Conservation (phyloP, 164 flowering plant species). For the Sedum album region DNA sequence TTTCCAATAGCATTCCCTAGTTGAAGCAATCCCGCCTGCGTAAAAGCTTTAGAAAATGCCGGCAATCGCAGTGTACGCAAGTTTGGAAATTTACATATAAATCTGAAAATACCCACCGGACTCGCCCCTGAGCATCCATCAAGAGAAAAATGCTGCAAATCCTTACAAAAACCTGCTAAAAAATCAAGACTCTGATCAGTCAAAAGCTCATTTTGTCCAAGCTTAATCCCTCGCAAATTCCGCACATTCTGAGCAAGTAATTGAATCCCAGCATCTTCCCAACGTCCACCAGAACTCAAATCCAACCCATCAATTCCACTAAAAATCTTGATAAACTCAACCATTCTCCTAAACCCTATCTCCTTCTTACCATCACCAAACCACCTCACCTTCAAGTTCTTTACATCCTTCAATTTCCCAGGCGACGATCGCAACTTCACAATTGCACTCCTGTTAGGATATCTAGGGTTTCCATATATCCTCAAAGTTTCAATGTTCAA, state of each 20-base stretch:
- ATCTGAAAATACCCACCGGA: not conserved
- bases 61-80: not conserved
- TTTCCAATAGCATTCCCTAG: not conserved
- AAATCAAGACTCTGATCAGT: not conserved
- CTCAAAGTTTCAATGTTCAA: not conserved
- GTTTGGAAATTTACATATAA: not conserved
- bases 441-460: not conserved
- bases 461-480: not conserved
- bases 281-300: not conserved
- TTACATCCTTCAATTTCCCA: not conserved
- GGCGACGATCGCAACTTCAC: not conserved
- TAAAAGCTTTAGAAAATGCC: not conserved
- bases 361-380: not conserved
- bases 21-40: not conserved
- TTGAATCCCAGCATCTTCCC: not conserved
- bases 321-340: not conserved
- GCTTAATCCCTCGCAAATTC: not conserved
- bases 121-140: not conserved
- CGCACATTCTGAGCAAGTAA: not conserved
- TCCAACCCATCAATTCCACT: not conserved
- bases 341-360: not conserved
- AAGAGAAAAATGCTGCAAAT: not conserved
- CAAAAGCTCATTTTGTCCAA: not conserved
- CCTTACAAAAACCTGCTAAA: not conserved
- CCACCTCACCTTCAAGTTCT: not conserved